Conservation (phyloP, 2,329 filamentous ascomycete genomes). For the Sclerotinia borealis region DNA sequence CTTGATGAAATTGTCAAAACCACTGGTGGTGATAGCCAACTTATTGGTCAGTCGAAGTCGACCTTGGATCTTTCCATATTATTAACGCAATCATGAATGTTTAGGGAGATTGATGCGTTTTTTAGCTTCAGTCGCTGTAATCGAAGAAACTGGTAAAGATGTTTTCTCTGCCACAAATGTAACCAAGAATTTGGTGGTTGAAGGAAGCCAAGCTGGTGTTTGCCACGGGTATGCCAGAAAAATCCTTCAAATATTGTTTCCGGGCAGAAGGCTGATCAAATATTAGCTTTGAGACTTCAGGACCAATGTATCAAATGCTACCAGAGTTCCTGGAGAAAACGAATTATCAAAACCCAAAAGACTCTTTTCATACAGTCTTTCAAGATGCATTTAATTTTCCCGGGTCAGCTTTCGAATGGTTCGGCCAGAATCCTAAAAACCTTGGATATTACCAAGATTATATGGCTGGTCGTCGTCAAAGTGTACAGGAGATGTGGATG, state of each 20-base stretch:
- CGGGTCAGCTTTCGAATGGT: not conserved
- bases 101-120: not conserved
- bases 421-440: not conserved
- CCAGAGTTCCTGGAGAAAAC: not conserved
- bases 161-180: not conserved
- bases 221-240: not conserved
- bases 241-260: no score
- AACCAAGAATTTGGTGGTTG: not conserved
- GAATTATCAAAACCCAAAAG: not conserved
- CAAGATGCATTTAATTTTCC: not conserved
- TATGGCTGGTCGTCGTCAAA: not conserved
- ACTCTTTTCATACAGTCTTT: not conserved
- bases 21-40: not conserved
- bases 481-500: not conserved
- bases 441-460: not conserved
- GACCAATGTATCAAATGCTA: not conserved
- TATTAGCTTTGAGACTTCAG: not conserved
- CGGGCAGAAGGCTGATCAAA: not conserved
- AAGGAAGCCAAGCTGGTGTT: not conserved
- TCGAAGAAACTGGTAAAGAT: not conserved
- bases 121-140: not conserved
- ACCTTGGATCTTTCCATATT: not conserved
- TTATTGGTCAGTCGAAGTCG: not conserved
- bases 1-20: not conserved
- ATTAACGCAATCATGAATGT: not conserved